Base-by-base conservation (phyloP, 1,284 basidiomycete genomes). In the Ustilago lituana region DNA sequence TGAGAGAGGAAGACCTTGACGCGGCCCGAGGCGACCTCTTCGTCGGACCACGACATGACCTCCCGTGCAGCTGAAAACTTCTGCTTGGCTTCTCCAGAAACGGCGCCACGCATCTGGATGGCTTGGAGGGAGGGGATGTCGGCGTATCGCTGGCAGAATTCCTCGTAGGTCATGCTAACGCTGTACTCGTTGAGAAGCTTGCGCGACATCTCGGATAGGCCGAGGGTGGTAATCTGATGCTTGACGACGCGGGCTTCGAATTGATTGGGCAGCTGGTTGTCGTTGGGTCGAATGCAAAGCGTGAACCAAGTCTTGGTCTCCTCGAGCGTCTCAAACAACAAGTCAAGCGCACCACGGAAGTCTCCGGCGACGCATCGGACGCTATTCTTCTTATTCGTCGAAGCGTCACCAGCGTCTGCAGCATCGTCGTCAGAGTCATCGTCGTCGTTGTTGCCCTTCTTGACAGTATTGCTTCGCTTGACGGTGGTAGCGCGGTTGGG, bases 251-350 rank as follows among this genome's bases (percentile, higher is more conserved):
- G 87, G 3, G 92, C 91, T 84, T 98, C 95, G 54, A 96, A 85
- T 82, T 98, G 94, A 79, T 93, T 93, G 26, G 94, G 92, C 17
- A 97, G 84, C 81, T 96, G 93, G 17, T 91, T 90, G 84, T 97
- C 94, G 80, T 98, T 98, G 10, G 94, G 93, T 74, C 92, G 93
- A 68, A 98, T 83, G 79, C 93, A 96, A 83, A 96, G 91, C 5
- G 96, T 87, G 77, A 90, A 91, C 94, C 94, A 98, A 1, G 89
- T 85, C 84, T 96, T 92, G 12, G 92, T 90, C 72, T 96, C 94
- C 54, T 91, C 89, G 19, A 98, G 85, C 0, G 93, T 94, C 68
- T 92, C 89, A 74, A 97, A 91, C 5, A 98, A 86, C 0, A 89
- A 90, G 74, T 92, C 89, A 29, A 97, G 84, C 1, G 93, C 91